Percentiles rank a stretch among this genome's conserved stretches.
Evolutionary conservation across 1,139 yeast genomes (phyloP).

Genomic region (Candida dubliniensis): DNA sequence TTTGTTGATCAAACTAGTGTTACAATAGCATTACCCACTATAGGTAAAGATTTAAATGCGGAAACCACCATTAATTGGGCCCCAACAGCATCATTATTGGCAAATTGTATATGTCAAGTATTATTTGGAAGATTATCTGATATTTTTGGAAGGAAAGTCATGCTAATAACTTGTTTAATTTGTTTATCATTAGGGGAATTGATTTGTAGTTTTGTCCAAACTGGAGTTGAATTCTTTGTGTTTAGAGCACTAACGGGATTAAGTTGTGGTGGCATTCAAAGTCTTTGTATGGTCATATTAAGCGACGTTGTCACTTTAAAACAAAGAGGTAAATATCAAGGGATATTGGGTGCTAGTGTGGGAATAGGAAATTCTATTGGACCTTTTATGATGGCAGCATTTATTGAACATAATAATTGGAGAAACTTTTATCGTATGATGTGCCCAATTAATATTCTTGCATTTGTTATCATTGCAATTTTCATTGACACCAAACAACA

Average conservation of each 20-base stretch:
- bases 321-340: conserved; percentile 46
- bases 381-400: conserved; percentile 54
- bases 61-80: conserved; percentile 47
- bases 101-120: conserved; percentile 47
- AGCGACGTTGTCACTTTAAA: conserved; percentile 43
- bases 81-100: conserved; percentile 45
- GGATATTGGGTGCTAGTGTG: conserved; percentile 48
- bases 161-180: conserved; percentile 32
- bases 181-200: conserved; percentile 40
- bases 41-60: conserved; percentile 38
- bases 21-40: conserved; percentile 43
- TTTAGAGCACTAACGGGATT: conserved; percentile 46
- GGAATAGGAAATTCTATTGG: conserved; percentile 58
- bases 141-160: conserved; percentile 44
- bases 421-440: conserved; percentile 47
- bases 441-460: conserved; percentile 39
- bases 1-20: conserved; percentile 44
- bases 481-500: conserved; percentile 25
- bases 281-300: conserved; percentile 43
- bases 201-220: conserved; percentile 41
- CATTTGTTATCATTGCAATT: conserved; percentile 24
- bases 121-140: conserved; percentile 43
- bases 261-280: conserved; percentile 47
- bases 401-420: conserved; percentile 47
- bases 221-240: conserved; percentile 38